Percentiles rank a stretch among this genome's conserved stretches.
Conservation (phyloP, 2,329 filamentous ascomycete species). For the Diplodia seriata region DNA sequence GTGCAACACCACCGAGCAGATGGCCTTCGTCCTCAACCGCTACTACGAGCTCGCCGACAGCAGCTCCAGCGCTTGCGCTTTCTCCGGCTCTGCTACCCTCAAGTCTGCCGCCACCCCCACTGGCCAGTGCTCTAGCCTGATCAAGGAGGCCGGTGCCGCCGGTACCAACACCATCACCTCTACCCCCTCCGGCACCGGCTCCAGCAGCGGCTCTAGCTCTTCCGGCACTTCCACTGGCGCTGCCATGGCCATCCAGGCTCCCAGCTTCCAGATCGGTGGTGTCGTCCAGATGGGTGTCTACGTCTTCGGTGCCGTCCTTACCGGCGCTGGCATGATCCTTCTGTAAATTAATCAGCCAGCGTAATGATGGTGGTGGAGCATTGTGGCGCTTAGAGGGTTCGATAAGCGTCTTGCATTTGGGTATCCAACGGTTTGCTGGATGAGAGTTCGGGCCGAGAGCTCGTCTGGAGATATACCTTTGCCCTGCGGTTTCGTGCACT, state of each 20-base stretch:
- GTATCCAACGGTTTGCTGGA: constrained; percentile 8
- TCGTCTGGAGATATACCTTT: constrained; percentile 31
- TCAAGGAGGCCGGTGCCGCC: constrained; percentile 68
- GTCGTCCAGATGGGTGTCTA: constrained; percentile 59
- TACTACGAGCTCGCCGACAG: constrained; percentile 70
- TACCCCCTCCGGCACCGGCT: constrained; percentile 50
- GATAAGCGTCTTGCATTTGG: constrained; percentile 22
- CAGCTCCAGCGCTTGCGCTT: constrained; percentile 69
- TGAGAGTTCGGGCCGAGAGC: constrained; percentile 1
- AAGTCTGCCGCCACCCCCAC: constrained; percentile 57
- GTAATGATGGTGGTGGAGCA: constrained; percentile 18
- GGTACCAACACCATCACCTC: constrained; percentile 64
- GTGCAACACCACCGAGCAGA: constrained; percentile 73
- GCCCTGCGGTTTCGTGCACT: constrained; percentile 23
- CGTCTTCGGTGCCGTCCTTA: constrained; percentile 56
- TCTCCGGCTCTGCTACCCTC: constrained; percentile 69
- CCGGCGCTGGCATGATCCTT: constrained; percentile 62
- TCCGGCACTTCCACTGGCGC: constrained; percentile 41
- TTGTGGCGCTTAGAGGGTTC: constrained; percentile 6
- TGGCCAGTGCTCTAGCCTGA: constrained; percentile 63
- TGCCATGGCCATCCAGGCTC: constrained; percentile 53
- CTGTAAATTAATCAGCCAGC: constrained; percentile 49
- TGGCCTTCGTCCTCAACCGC: constrained; percentile 74
- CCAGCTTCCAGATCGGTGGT: constrained; percentile 53
- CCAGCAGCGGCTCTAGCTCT: constrained; percentile 39